A percentile compares a stretch with the other conserved stretches of the same genome.
phyloP scores from a whole-genome alignment of 805 yeast species.

The Blastobotrys terrestris region DNA sequence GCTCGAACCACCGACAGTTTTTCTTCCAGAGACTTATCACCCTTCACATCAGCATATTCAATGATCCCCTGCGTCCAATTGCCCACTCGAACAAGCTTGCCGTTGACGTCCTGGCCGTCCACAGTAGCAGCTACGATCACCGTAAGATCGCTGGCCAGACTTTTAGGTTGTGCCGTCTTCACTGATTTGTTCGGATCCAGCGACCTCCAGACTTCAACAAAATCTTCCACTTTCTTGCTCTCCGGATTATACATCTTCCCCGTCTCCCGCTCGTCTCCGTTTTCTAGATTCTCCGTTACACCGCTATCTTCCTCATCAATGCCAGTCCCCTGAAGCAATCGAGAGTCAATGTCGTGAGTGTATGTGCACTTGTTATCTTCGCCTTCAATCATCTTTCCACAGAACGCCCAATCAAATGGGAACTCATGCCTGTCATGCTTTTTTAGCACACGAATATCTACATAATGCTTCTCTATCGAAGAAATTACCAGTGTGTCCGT shows the following conservation, averaged over 20 bases:
- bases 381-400: slow-evolving; percentile 21
- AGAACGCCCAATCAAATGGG: slow-evolving; percentile 28
- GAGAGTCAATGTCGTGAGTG: slow-evolving; percentile 19
- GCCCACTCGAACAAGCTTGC: slow-evolving; percentile 43
- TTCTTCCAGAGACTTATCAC: not conserved
- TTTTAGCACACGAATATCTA: slow-evolving; percentile 36
- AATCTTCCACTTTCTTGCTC: slow-evolving; percentile 38
- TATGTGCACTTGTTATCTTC: slow-evolving; percentile 5
- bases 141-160: not conserved
- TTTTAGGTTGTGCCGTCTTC: slow-evolving; percentile 26
- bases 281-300: slow-evolving; percentile 35
- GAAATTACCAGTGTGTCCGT: slow-evolving; percentile 47
- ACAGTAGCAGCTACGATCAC: slow-evolving; percentile 22
- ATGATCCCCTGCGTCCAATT: slow-evolving; percentile 48
- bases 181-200: slow-evolving; percentile 33
- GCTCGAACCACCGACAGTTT: slow-evolving; percentile 6
- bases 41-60: slow-evolving; percentile 21
- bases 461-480: slow-evolving; percentile 39
- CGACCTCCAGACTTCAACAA: slow-evolving; percentile 51
- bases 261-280: slow-evolving; percentile 43
- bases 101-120: slow-evolving; percentile 28
- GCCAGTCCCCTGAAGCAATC: slow-evolving; percentile 3
- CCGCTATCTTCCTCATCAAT: slow-evolving; percentile 38
- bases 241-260: slow-evolving; percentile 45
- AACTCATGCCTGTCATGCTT: slow-evolving; percentile 1